Base-by-base conservation (phyloP, 2,329 filamentous ascomycete genomes). In the Cercospora berteroae region DNA sequence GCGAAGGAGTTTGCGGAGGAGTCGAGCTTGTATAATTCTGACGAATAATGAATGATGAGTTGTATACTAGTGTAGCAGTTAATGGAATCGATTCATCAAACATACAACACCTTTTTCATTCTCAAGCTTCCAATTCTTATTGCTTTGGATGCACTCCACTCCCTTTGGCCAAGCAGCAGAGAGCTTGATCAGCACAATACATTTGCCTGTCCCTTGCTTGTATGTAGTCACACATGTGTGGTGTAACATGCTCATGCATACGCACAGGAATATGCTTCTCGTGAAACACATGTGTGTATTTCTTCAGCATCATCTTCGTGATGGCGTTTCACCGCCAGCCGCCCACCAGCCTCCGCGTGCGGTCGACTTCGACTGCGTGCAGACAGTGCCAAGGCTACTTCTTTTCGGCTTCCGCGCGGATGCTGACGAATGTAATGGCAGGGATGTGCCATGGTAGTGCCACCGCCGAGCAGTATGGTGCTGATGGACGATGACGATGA, bases 61-160 rank as follows among this genome's bases (percentile, higher is more conserved):
- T 69, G 67, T 66, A 64, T 6, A 65, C 48, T 69, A 69, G 64
- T 58, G 58, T 59, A 66, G 65, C 20, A 27, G n/a, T 65, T 57
- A 60, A 60, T 60, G 52, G 25, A 31, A 57, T 29, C 20, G 27
- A 13, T 60, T 48, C 58, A 60, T 39, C 8, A 27, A 13, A 60
- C 36, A n/a, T 25, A 3, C 9, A 27, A 18, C 18, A 25, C 18
- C 57, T 59, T 29, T 29, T 4, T 39, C 16, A 8, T 60, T 44
- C 20, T 39, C 18, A 3, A 10, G 4, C 8, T n/a, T 42, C 13
- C 33, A 29, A 56, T 56, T 56, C 3, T 25, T n/a, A n/a, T 18
- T 57, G 23, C 27, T 18, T n/a, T 12, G 23, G n/a, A n/a, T n/a
- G n/a, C n/a, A n/a, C n/a, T n/a, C n/a, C n/a, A n/a, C n/a, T n/a